A percentile compares a stretch with the other conserved stretches of the same genome.
These are phyloP conservation scores for Pichiaceae sp. DNA, from an alignment of 1,139 yeast genomes.

Conservation along the genomic window DNA sequence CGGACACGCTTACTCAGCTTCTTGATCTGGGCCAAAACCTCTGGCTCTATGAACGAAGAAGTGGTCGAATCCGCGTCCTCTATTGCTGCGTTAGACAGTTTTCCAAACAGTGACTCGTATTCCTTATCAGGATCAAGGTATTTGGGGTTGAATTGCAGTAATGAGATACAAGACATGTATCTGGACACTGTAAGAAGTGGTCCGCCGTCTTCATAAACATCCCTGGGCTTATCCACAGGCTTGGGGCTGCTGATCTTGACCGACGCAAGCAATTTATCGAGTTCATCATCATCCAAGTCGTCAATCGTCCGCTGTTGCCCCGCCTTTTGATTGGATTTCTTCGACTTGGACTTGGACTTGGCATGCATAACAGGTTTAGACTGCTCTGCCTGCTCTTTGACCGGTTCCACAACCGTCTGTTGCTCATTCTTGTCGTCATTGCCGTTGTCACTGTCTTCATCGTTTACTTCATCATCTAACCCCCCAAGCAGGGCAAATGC, in stretches of 20 bases:
- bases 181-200: conserved; percentile 37
- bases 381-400: conserved; percentile 13
- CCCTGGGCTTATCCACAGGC: conserved; percentile 22
- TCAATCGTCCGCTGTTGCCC: conserved; percentile 8
- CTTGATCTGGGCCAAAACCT: conserved; percentile 55
- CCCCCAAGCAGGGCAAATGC: conserved; percentile 45
- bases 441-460: conserved; percentile 7
- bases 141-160: conserved; percentile 40
- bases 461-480: conserved; percentile 26
- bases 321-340: conserved; percentile 4
- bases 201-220: conserved; percentile 31
- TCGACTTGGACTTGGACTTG: conserved; percentile 3
- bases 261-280: conserved; percentile 10
- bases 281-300: conserved; percentile 15
- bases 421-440: conserved; percentile 7
- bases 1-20: conserved; percentile 53
- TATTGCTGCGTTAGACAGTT: conserved; percentile 56
- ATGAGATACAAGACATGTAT: conserved; percentile 29
- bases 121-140: conserved; percentile 78
- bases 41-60: conserved; percentile 55
- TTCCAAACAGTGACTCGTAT: conserved; percentile 65
- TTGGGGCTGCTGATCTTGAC: conserved; percentile 9
- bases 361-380: conserved; percentile 6
- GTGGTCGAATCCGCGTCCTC: conserved; percentile 67
- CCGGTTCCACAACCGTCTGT: conserved; percentile 8